A percentile compares a stretch with the other conserved stretches of the same genome.
Evolutionary conservation across 208 protist species (phyloP).

Genomic region (Leishmania tarentolae): DNA sequence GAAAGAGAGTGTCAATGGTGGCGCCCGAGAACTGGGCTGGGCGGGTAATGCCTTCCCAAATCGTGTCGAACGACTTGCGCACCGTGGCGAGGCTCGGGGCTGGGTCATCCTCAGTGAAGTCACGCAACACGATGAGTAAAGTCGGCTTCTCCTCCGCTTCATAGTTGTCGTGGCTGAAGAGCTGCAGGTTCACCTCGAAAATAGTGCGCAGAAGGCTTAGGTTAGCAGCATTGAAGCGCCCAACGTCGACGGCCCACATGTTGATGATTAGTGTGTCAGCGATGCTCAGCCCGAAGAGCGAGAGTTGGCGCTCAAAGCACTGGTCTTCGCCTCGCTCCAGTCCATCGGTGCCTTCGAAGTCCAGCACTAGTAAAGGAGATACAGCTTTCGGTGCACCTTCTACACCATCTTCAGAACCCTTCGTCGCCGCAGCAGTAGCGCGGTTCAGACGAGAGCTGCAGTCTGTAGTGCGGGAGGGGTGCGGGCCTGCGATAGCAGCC

Average conservation of each 20-base stretch:
- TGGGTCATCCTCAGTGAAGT: slow-evolving; percentile 92
- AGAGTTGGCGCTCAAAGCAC: slow-evolving; percentile 96
- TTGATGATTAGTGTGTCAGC: slow-evolving; percentile 98
- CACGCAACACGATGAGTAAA: slow-evolving; percentile 95
- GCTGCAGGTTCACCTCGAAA: slow-evolving; percentile 96
- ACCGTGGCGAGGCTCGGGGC: slow-evolving; percentile 77
- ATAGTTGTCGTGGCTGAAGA: slow-evolving; percentile 91
- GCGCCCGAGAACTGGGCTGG: slow-evolving; percentile 58
- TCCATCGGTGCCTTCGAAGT: slow-evolving; percentile 98
- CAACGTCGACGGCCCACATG: slow-evolving; percentile 97
- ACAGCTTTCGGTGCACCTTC: background rate
- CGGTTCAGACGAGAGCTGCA: slow-evolving; percentile 20
- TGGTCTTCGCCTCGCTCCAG: slow-evolving; percentile 96
- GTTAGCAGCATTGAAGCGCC: slow-evolving; percentile 95
- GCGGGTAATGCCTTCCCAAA: slow-evolving; percentile 89
- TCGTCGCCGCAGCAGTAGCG: slow-evolving; percentile 15
- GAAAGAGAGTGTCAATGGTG: slow-evolving; percentile 73
- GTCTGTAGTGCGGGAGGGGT: background rate
- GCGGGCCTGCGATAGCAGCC: background rate
- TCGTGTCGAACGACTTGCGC: slow-evolving; percentile 92
- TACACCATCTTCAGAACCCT: background rate
- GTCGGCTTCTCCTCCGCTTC: slow-evolving; percentile 91
- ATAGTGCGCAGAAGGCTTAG: slow-evolving; percentile 95
- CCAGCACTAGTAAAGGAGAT: slow-evolving; percentile 90
- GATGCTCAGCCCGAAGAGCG: slow-evolving; percentile 96